phyloP scores from a whole-genome alignment of 2,329 filamentous ascomycete species.

The Monosporascus sp. region DNA sequence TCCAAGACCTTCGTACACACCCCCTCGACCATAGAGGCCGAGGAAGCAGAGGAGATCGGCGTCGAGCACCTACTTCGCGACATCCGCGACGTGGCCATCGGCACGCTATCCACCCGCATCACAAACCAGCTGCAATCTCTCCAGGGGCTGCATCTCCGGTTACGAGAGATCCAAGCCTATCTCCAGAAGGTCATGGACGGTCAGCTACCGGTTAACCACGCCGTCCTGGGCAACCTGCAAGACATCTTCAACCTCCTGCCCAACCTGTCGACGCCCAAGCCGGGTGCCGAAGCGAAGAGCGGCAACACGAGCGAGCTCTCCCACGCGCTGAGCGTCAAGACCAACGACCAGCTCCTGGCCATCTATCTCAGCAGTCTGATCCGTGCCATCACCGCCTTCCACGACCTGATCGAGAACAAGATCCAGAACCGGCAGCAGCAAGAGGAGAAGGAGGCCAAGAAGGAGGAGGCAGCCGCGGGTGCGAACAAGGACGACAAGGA shows the following conservation, averaged over 20 bases:
- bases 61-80: constrained; percentile 97
- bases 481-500: constrained; percentile 55
- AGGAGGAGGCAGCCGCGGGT: constrained; percentile 42
- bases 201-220: constrained; percentile 91
- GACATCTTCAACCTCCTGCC: constrained; percentile 98
- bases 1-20: constrained; percentile 98
- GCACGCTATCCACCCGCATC: constrained; percentile 91
- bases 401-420: constrained; percentile 99
- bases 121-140: constrained; percentile 97
- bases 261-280: constrained; percentile 81
- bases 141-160: constrained; percentile 87
- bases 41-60: constrained; percentile 98
- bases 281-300: constrained; percentile 52
- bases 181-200: constrained; percentile 93
- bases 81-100: constrained; percentile 95
- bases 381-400: constrained; percentile 95
- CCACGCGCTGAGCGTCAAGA: constrained; percentile 98
- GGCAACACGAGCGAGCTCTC: constrained; percentile 70
- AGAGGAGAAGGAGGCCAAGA: constrained; percentile 89
- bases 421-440: constrained; percentile 97
- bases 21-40: constrained; percentile 95
- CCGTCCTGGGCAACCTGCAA: constrained; percentile 95
- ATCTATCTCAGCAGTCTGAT: constrained; percentile 98
- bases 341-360: constrained; percentile 97
- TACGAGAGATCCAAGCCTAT: constrained; percentile 93